Base-by-base conservation (phyloP, 768 basidiomycete genomes). In the Naganishia antarctica region DNA sequence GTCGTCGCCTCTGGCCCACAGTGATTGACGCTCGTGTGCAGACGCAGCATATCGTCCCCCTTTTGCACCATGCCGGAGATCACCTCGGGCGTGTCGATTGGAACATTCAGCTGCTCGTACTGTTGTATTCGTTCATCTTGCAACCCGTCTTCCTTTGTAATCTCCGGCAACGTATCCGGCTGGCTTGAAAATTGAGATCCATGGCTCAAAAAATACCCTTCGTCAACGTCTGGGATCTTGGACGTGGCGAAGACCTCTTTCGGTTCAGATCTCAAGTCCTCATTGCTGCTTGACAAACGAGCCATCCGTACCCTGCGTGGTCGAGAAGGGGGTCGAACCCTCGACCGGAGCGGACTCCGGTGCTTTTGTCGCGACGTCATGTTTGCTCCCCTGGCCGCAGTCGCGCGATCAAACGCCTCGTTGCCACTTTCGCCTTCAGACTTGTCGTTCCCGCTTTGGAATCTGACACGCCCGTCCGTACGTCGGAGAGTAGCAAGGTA, bases 401-500 rank as follows among this genome's bases (percentile, higher is more conserved):
- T 34, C n/a, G 59, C 16, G 6, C 31, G 59, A 25, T 4, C 8
- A n/a, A 16, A 16, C 11, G 32, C 29, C 26, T 1, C 41, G 4
- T 43, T 34, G 37, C 21, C 21, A 4, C 18, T 6, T 9, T 28
- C 16, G 15, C 28, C 50, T 21, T 58, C 31, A 16, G 34, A 4
- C 12, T 1, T 6, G 4, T n/a, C 59, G 59, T 28, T 21, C 9
- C 48, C 59, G 3, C 41, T 41, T 11, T 71, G 70, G 50, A 77
- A 77, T 16, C 76, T 67, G 13, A 77, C 76, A 9, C 76, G 67
- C 8, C 70, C 70, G 43, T 74, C 73, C 9, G 76, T 77, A 8
- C 74, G 69, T 28, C 72, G 71, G 13, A 75, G 64, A 0, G 72
- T 73, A 13, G 73, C 64, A n/a, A 76, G 69, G 58, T 76, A 77